These are phyloP conservation scores for Neurospora tetraspora DNA, from an alignment of 495 filamentous ascomycete species.

Conservation along the genomic window DNA sequence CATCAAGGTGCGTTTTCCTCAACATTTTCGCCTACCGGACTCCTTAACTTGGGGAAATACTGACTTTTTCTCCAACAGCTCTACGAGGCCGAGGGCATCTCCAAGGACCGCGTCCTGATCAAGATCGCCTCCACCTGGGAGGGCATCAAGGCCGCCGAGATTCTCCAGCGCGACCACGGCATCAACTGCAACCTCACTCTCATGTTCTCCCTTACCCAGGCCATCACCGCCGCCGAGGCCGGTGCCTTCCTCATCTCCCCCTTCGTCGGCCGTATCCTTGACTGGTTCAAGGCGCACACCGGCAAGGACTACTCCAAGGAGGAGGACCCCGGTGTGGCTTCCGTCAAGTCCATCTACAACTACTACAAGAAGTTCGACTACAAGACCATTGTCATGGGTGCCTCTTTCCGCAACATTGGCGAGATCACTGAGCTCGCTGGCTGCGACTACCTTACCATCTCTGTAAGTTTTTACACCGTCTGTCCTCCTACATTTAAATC, in stretches of 20 bases:
- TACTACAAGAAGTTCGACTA: slow-evolving; percentile 99
- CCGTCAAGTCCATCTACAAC: slow-evolving; percentile 94
- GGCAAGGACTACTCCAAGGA: slow-evolving; percentile 82
- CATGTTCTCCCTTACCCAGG: slow-evolving; percentile 95
- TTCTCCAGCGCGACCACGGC: slow-evolving; percentile 83
- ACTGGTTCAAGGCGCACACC: slow-evolving; percentile 96
- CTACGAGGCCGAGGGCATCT: slow-evolving; percentile 83
- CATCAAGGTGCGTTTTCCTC: slow-evolving; percentile 59
- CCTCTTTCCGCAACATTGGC: slow-evolving; percentile 88
- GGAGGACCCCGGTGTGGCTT: slow-evolving; percentile 96
- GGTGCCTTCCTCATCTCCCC: slow-evolving; percentile 98
- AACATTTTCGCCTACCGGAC: background rate
- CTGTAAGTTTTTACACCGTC: slow-evolving; percentile 44
- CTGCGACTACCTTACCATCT: slow-evolving; percentile 98
- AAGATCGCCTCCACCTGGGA: slow-evolving; percentile 87
- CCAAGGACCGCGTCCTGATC: slow-evolving; percentile 89
- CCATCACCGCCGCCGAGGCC: slow-evolving; percentile 92
- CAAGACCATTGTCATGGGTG: slow-evolving; percentile 99
- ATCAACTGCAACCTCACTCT: slow-evolving; percentile 99
- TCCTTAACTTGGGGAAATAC: background rate
- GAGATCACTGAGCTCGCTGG: slow-evolving; percentile 98
- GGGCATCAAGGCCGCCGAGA: slow-evolving; percentile 94
- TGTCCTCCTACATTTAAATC: background rate
- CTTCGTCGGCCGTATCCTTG: slow-evolving; percentile 98
- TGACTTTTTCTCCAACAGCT: slow-evolving; percentile 44